These are phyloP conservation scores for Aegilops speltoides DNA, from an alignment of 176 grass and related monocot species.

Conservation along the genomic window DNA sequence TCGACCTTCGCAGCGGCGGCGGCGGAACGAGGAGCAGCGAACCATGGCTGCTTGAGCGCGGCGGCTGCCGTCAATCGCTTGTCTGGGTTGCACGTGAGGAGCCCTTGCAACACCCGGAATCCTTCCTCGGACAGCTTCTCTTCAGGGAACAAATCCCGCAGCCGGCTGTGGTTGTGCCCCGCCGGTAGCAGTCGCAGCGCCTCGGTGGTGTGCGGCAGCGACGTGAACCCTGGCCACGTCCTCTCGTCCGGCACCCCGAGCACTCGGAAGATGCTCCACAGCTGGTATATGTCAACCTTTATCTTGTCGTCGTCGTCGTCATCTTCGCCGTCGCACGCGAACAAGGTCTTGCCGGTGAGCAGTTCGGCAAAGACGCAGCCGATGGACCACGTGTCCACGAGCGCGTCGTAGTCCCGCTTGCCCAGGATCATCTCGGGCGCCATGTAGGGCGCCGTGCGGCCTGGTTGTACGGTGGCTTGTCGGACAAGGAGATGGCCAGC, in stretches of 20 bases:
- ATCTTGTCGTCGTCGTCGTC: not conserved
- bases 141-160: conserved; percentile 3
- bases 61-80: not conserved
- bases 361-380: not conserved
- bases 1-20: not conserved
- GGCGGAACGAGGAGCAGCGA: not conserved
- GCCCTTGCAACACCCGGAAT: not conserved
- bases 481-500: not conserved
- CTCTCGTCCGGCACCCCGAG: not conserved
- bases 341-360: not conserved
- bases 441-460: not conserved
- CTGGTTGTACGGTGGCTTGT: not conserved
- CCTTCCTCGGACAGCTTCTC: not conserved
- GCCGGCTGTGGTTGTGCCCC: not conserved
- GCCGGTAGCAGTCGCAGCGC: not conserved
- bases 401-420: not conserved
- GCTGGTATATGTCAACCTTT: not conserved
- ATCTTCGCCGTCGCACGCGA: not conserved
- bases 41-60: not conserved
- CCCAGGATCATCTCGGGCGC: not conserved
- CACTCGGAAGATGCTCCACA: not conserved
- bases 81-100: not conserved
- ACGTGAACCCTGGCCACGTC: not conserved
- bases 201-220: not conserved
- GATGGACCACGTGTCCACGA: not conserved